Evolutionary conservation across 345 rosid genomes (phyloP).

Genomic region (Eucalyptus tenuipes): DNA sequence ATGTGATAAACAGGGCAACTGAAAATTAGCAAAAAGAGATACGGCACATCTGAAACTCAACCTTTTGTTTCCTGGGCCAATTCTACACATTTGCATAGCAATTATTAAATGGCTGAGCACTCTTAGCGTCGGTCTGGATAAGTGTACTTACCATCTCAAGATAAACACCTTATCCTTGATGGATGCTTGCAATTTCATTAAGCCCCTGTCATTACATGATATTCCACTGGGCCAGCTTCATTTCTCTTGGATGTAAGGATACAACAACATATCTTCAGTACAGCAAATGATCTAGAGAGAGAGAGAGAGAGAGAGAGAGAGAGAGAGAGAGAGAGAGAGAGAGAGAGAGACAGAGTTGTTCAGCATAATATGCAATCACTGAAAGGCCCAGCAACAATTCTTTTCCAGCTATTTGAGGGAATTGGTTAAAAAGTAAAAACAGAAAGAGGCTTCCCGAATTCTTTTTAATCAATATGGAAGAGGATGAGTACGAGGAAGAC

Average conservation of each 20-base stretch:
- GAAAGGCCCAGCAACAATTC: too few species aligned
- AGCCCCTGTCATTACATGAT: neutral
- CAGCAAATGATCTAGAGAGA: too few species aligned
- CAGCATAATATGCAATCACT: too few species aligned
- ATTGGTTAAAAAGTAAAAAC: too few species aligned
- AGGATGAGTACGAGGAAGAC: neutral
- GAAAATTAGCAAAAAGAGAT: neutral
- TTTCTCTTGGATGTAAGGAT: neutral
- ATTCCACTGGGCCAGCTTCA: neutral
- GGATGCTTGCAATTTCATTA: neutral
- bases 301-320: too few species aligned
- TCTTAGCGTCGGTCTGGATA: neutral
- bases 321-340: too few species aligned
- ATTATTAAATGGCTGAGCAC: too few species aligned
- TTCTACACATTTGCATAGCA: neutral
- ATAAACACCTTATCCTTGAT: neutral
- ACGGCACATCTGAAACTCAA: neutral
- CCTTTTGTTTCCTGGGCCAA: neutral
- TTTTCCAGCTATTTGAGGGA: too few species aligned
- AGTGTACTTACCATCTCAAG: neutral
- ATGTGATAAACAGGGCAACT: neutral
- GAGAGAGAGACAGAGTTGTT: too few species aligned
- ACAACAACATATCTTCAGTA: neutral
- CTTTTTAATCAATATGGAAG: neutral
- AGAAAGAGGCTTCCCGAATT: too few species aligned